Conservation (phyloP, 192 early-diverging fungal species). For the Linnemannia hyalina region DNA sequence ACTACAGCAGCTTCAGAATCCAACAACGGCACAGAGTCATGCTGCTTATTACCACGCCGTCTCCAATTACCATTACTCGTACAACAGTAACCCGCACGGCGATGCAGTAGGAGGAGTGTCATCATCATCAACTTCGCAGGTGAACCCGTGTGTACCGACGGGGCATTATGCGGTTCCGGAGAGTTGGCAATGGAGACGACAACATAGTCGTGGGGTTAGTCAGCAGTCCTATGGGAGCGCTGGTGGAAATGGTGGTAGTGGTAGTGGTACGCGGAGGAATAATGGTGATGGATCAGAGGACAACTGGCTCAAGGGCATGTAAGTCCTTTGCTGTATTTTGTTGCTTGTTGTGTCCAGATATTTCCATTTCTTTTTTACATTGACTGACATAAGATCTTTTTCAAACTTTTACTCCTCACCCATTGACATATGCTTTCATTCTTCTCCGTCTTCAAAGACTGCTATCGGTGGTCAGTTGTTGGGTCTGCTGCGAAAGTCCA, state of each 20-base stretch:
- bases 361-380: background rate
- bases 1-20: conserved; percentile 1
- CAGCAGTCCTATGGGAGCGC: conserved; percentile 27
- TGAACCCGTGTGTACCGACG: conserved; percentile 2
- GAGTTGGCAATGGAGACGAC: conserved; percentile 16
- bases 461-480: conserved; percentile 15
- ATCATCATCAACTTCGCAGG: background rate
- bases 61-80: conserved; percentile 44
- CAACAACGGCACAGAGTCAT: conserved; percentile 37
- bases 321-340: conserved; percentile 2
- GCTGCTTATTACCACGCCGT: conserved; percentile 54
- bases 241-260: background rate
- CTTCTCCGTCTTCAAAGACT: background rate
- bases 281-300: background rate
- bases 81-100: background rate
- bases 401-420: background rate
- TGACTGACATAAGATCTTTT: background rate
- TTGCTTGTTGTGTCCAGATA: background rate
- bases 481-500: conserved; percentile 38
- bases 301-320: conserved; percentile 42
- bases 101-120: background rate
- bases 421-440: background rate
- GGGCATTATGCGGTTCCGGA: conserved; percentile 24
- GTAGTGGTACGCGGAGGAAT: conserved; percentile 2
- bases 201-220: conserved; percentile 16